Evolutionary conservation across 805 yeast genomes (phyloP).

Genomic region (Yamadazyma insecticola): DNA sequence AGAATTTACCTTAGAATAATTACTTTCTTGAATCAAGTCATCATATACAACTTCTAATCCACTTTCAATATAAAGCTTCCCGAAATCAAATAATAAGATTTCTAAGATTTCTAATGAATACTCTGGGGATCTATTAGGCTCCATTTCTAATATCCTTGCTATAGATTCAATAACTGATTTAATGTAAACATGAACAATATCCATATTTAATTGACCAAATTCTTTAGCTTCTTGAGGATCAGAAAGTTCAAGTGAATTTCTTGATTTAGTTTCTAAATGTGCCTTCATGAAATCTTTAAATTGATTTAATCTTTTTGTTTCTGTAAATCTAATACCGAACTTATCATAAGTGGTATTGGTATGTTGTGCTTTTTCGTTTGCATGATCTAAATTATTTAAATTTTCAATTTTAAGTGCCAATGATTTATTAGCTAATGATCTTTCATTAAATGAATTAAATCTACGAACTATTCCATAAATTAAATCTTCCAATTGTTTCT

Average conservation of each 20-base stretch:
- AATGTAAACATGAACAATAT: slow-evolving; percentile 57
- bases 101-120: slow-evolving; percentile 65
- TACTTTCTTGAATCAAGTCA: slow-evolving; percentile 30
- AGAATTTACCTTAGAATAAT: slow-evolving; percentile 17
- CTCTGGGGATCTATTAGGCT: slow-evolving; percentile 57
- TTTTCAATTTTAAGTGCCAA: slow-evolving; percentile 30
- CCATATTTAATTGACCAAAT: slow-evolving; percentile 30
- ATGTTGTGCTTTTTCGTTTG: slow-evolving; percentile 3
- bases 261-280: slow-evolving; percentile 30
- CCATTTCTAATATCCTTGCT: slow-evolving; percentile 69
- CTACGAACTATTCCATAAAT: slow-evolving; percentile 42
- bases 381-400: slow-evolving; percentile 24
- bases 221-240: slow-evolving; percentile 15
- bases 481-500: slow-evolving; percentile 56
- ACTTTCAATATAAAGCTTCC: slow-evolving; percentile 67
- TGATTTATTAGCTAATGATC: slow-evolving; percentile 28
- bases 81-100: slow-evolving; percentile 62
- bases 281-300: slow-evolving; percentile 55
- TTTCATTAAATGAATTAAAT: slow-evolving; percentile 38
- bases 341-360: slow-evolving; percentile 20
- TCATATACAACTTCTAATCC: slow-evolving; percentile 69
- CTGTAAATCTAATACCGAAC: slow-evolving; percentile 29
- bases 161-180: slow-evolving; percentile 73
- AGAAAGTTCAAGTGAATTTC: slow-evolving; percentile 11
- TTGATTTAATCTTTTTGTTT: slow-evolving; percentile 45